Evolutionary conservation across 371 early-diverging fungal species (phyloP).

Genomic region (Mortierella sp.): DNA sequence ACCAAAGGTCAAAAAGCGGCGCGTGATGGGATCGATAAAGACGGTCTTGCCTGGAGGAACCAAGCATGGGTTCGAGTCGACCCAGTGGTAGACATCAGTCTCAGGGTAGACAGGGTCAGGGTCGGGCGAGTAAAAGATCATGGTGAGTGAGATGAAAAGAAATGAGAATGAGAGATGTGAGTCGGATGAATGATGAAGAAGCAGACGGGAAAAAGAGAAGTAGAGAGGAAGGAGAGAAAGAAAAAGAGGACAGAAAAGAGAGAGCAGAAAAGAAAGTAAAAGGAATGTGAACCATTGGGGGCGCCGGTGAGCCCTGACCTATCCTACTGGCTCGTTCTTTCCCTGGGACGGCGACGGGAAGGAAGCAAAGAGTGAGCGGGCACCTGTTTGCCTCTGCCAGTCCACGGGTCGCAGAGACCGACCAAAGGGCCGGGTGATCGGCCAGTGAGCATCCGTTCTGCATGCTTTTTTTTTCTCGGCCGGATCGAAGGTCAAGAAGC

Average conservation of each 20-base stretch:
- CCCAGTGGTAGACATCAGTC: conserved; percentile 72
- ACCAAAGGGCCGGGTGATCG: too few relatives aligned
- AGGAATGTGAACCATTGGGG: too few relatives aligned
- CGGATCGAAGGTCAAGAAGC: too few relatives aligned
- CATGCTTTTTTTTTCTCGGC: too few relatives aligned
- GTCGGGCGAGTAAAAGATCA: conserved; percentile 59
- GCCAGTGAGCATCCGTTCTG: too few relatives aligned
- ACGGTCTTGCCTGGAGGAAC: conserved; percentile 56
- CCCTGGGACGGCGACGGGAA: too few relatives aligned
- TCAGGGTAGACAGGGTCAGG: conserved; percentile 67
- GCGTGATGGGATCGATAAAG: conserved; percentile 68
- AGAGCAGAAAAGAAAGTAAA: background rate
- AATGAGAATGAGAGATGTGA: conserved; percentile 1
- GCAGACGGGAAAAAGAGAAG: background rate
- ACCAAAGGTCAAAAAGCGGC: conserved; percentile 66
- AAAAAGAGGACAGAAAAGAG: conserved; percentile 9
- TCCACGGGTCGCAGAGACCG: too few relatives aligned
- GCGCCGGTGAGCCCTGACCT: too few relatives aligned
- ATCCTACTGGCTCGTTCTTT: too few relatives aligned
- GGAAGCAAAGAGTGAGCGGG: too few relatives aligned
- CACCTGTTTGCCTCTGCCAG: too few relatives aligned
- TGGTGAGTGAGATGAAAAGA: conserved; percentile 13
- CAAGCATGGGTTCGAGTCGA: conserved; percentile 59
- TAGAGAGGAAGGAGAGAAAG: background rate
- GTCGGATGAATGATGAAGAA: background rate